Percentiles rank a stretch among this genome's conserved stretches.
Conservation (phyloP, 345 rosid species). For the Citrus reticulata region DNA sequence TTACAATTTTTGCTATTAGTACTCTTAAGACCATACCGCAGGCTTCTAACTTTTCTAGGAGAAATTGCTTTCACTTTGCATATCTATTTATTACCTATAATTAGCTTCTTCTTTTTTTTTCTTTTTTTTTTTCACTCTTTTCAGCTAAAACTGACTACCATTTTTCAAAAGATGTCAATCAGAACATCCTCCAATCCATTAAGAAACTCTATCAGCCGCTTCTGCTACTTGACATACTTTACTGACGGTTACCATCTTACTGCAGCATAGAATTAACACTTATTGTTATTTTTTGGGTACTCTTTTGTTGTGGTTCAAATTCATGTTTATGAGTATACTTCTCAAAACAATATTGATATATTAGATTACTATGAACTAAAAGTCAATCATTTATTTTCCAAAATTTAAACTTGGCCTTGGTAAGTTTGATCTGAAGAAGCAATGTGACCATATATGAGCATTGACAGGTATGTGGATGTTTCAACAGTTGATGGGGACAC, state of each 20-base stretch:
- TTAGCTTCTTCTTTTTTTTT: accelerated
- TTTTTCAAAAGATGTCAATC: not conserved
- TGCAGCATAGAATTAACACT: not conserved
- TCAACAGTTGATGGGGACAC: constrained; percentile 90
- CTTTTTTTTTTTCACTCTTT: not conserved
- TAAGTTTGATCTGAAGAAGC: not conserved
- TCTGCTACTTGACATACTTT: not conserved
- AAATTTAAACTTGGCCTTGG: not conserved
- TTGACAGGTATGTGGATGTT: constrained; percentile 78
- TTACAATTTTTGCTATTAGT: not conserved
- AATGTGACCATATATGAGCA: not conserved
- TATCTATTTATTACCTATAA: no score
- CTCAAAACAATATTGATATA: not conserved
- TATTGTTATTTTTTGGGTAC: not conserved
- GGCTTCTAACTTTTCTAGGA: not conserved
- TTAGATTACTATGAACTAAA: not conserved
- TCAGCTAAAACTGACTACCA: not conserved
- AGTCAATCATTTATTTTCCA: not conserved
- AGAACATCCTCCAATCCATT: not conserved
- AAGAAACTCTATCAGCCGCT: not conserved
- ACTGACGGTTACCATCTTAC: not conserved
- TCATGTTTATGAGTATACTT: not conserved
- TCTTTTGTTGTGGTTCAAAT: not conserved
- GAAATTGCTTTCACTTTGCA: not conserved
- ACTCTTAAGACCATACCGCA: not conserved